These are phyloP conservation scores for Cafeteria roenbergensis DNA, from an alignment of 108 stramenopile species.

Conservation along the genomic window DNA sequence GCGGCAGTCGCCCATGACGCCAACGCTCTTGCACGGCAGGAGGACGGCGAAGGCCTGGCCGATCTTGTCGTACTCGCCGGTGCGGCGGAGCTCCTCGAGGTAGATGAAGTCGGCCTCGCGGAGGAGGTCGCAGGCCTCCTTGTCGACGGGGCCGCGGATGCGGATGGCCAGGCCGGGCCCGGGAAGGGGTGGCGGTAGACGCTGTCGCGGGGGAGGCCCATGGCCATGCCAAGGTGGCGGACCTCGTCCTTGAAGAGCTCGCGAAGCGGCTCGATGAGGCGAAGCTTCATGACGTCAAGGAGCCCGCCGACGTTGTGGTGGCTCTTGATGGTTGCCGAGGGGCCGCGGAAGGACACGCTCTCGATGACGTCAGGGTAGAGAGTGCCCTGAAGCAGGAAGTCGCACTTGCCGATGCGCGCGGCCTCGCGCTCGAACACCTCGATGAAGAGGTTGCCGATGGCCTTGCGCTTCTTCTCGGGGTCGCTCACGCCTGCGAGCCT, in stretches of 20 bases:
- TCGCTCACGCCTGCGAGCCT: constrained; percentile 72
- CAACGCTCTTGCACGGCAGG: constrained; percentile 81
- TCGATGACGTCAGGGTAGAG: constrained; percentile 98
- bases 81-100: constrained; percentile 70
- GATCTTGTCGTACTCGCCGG: constrained; percentile 80
- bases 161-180: constrained; percentile 95
- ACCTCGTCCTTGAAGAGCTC: constrained; percentile 98
- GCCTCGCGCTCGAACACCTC: constrained; percentile 92
- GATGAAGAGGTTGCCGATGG: constrained; percentile 89
- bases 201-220: constrained; percentile 79
- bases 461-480: constrained; percentile 90
- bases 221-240: constrained; percentile 67
- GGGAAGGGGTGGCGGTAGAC: constrained; percentile 98
- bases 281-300: constrained; percentile 78
- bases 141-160: constrained; percentile 70
- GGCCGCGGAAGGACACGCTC: constrained; percentile 91
- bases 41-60: constrained; percentile 93
- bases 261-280: constrained; percentile 89
- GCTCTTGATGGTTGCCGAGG: constrained; percentile 93
- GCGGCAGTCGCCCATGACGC: constrained; percentile 91
- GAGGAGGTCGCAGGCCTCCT: constrained; percentile 68
- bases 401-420: constrained; percentile 53
- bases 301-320: constrained; percentile 98
- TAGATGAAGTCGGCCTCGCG: constrained; percentile 89
- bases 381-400: constrained; percentile 82